A percentile compares a stretch with the other conserved stretches of the same genome.
Conservation (phyloP, 2,329 filamentous ascomycete species). For the Colletotrichum simmondsii region DNA sequence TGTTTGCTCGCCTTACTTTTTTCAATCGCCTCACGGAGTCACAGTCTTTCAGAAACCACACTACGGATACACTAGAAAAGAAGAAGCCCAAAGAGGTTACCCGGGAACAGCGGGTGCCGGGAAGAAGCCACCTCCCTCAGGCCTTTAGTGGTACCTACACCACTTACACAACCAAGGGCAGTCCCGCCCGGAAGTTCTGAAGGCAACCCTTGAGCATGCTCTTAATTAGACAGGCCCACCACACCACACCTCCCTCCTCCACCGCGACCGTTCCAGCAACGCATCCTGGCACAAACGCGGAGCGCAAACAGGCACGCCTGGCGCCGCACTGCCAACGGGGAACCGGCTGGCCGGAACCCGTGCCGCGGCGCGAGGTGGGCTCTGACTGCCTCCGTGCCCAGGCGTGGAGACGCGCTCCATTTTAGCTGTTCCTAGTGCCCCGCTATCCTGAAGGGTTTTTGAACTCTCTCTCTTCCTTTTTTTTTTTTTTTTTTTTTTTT, state of each 20-base stretch:
- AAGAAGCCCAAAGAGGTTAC: neutral
- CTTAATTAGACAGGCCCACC: slow-evolving; percentile 18
- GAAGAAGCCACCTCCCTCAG: neutral
- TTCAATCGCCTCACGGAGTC: neutral
- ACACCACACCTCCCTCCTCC: neutral
- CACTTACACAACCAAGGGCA: too few species aligned
- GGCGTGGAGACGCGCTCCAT: slow-evolving; percentile 6
- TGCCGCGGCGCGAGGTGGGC: slow-evolving; percentile 18
- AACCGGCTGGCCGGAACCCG: slow-evolving; percentile 28
- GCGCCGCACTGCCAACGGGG: slow-evolving; percentile 11
- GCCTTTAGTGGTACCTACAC: neutral
- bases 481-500: neutral
- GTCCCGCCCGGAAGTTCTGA: slow-evolving; percentile 6
- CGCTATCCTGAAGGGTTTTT: neutral
- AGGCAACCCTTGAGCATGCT: slow-evolving; percentile 15
- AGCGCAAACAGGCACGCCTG: slow-evolving; percentile 8
- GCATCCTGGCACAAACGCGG: neutral
- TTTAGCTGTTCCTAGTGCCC: slow-evolving; percentile 7
- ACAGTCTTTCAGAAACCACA: too few species aligned
- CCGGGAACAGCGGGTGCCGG: slow-evolving; percentile 3
- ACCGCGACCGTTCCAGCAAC: slow-evolving; percentile 5
- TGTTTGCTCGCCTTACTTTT: neutral
- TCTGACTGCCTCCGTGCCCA: slow-evolving; percentile 9
- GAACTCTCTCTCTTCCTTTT: neutral
- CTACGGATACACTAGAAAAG: neutral